phyloP scores from a whole-genome alignment of 2,329 filamentous ascomycete species.

The Talaromyces sp. region DNA sequence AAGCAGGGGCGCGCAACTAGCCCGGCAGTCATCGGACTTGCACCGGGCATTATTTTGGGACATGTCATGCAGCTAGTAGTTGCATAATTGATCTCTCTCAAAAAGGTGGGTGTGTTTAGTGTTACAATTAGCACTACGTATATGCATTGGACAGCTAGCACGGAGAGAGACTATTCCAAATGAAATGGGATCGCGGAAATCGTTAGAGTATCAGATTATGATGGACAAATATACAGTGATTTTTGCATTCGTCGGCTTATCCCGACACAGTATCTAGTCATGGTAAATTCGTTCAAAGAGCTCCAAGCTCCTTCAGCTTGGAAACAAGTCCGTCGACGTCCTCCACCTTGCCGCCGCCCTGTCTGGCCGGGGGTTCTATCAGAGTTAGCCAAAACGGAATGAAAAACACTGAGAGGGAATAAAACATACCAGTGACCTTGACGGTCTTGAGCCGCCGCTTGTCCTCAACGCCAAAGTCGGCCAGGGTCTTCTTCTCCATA shows the following conservation, averaged over 20 bases:
- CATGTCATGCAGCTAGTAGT: neutral
- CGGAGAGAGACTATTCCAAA: neutral
- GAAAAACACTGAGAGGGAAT: neutral
- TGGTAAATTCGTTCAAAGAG: conserved; percentile 53
- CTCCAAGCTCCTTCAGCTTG: conserved; percentile 94
- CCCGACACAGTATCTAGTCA: neutral
- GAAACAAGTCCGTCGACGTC: conserved; percentile 91
- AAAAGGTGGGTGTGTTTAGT: neutral
- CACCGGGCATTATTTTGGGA: neutral
- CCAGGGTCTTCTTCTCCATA: conserved; percentile 82
- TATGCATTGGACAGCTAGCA: neutral
- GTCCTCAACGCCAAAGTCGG: conserved; percentile 73
- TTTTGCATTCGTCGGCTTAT: neutral
- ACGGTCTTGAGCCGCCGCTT: conserved; percentile 77
- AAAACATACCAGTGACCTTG: conserved; percentile 70
- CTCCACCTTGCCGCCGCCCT: conserved; percentile 95
- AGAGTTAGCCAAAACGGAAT: neutral
- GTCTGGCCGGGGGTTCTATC: conserved; percentile 74
- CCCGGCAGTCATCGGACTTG: neutral
- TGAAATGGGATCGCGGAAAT: neutral
- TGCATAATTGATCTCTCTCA: neutral
- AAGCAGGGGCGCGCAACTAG: neutral
- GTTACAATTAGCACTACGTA: neutral
- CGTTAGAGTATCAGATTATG: neutral
- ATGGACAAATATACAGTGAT: conserved; percentile 1